A percentile compares a stretch with the other conserved stretches of the same genome.
These are phyloP conservation scores for Rhizopogon sp. DNA, from an alignment of 768 basidiomycete species.

Conservation along the genomic window DNA sequence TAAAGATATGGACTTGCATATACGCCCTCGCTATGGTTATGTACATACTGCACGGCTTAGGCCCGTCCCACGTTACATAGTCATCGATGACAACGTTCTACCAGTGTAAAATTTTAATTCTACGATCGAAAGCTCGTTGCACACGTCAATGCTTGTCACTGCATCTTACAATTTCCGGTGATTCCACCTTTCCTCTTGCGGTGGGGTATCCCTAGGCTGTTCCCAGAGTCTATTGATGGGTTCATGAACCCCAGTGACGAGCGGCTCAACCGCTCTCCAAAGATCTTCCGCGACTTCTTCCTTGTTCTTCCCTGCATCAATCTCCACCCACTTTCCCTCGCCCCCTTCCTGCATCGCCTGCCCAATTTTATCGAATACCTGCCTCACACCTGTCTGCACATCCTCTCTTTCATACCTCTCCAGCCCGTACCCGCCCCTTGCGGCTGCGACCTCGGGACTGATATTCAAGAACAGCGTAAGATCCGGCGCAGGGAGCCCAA, in stretches of 20 bases:
- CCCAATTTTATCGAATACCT: constrained; percentile 53
- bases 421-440: constrained; percentile 76
- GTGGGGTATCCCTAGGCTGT: too few relatives aligned
- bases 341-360: constrained; percentile 38
- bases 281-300: constrained; percentile 50
- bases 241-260: constrained; percentile 30
- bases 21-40: not conserved
- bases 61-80: too few relatives aligned
- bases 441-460: constrained; percentile 58
- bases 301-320: constrained; percentile 53
- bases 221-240: constrained; percentile 53
- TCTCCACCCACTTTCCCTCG: constrained; percentile 40
- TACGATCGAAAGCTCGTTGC: too few relatives aligned
- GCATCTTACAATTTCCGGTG: too few relatives aligned
- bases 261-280: constrained; percentile 46
- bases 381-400: constrained; percentile 62
- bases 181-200: too few relatives aligned
- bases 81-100: not conserved
- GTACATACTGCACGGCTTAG: not conserved
- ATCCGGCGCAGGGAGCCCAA: constrained; percentile 87
- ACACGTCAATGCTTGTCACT: not conserved
- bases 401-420: constrained; percentile 85
- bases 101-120: too few relatives aligned
- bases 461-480: constrained; percentile 85
- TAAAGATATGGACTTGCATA: constrained; percentile 2